Percentiles rank a stretch among this genome's conserved stretches.
These are phyloP conservation scores for Chloranthus sessilifolius DNA, from an alignment of 164 flowering plant genomes.

Conservation along the genomic window DNA sequence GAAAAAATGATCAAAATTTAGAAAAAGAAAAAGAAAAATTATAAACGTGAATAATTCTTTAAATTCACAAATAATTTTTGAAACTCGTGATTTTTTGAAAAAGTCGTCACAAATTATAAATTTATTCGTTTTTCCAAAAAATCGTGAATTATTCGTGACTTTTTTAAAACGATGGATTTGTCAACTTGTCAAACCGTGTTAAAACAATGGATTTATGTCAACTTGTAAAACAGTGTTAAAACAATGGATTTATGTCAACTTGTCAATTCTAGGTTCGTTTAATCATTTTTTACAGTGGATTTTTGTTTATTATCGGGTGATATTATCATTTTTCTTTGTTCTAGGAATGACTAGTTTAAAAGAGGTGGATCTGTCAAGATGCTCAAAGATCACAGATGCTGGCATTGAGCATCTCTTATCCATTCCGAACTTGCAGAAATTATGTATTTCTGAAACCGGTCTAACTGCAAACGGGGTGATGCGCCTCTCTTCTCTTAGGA, in stretches of 20 bases:
- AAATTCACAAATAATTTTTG: too few species aligned
- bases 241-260: background rate
- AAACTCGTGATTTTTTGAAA: too few species aligned
- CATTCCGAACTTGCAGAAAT: slow-evolving; percentile 50
- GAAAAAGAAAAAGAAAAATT: too few species aligned
- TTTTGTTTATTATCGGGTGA: too few species aligned
- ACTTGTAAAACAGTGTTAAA: background rate
- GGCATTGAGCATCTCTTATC: slow-evolving; percentile 66
- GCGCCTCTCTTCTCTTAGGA: slow-evolving; percentile 52
- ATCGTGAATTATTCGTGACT: too few species aligned
- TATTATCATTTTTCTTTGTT: background rate
- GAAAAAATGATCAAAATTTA: too few species aligned
- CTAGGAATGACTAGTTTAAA: slow-evolving; percentile 59
- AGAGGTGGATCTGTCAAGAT: slow-evolving; percentile 72
- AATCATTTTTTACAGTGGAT: too few species aligned
- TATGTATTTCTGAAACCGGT: slow-evolving; percentile 67
- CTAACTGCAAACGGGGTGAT: slow-evolving; percentile 52
- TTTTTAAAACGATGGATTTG: too few species aligned
- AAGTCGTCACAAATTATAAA: too few species aligned
- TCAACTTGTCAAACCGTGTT: background rate
- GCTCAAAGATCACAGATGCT: slow-evolving; percentile 54
- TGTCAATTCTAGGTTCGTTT: too few species aligned
- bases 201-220: background rate
- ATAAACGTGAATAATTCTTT: too few species aligned
- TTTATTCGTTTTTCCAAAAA: too few species aligned